These are phyloP conservation scores for Ophiocordyceps australis DNA, from an alignment of 2,329 filamentous ascomycete species.

Conservation along the genomic window DNA sequence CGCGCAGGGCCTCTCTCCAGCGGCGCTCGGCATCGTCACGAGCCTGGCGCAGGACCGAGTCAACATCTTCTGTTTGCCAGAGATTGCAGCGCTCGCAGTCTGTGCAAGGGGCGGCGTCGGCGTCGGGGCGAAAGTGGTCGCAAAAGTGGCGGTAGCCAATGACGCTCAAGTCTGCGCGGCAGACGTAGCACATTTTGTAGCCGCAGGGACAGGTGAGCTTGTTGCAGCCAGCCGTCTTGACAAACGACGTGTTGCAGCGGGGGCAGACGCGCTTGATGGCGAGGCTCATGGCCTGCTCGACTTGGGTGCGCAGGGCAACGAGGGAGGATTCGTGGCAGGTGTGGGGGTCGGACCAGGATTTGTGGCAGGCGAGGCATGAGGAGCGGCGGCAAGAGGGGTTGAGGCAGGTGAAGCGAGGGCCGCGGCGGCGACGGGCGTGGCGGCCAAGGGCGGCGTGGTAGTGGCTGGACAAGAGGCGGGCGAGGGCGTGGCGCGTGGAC, in stretches of 20 bases:
- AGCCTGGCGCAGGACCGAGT: slow-evolving; percentile 47
- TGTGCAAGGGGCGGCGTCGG: slow-evolving; percentile 50
- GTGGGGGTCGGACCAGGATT: slow-evolving; percentile 76
- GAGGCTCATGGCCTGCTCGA: slow-evolving; percentile 85
- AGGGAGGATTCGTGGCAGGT: slow-evolving; percentile 74
- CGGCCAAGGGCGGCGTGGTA: slow-evolving; percentile 45
- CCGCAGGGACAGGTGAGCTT: slow-evolving; percentile 92
- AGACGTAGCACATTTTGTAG: slow-evolving; percentile 97
- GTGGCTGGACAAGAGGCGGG: slow-evolving; percentile 21
- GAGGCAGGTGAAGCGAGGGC: slow-evolving; percentile 61
- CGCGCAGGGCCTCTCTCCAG: slow-evolving; percentile 53
- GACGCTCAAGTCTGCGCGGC: slow-evolving; percentile 54
- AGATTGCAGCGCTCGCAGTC: slow-evolving; percentile 72
- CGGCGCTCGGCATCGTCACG: slow-evolving; percentile 52
- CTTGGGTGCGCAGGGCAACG: slow-evolving; percentile 67
- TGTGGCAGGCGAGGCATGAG: slow-evolving; percentile 70
- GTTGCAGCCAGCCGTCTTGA: slow-evolving; percentile 90
- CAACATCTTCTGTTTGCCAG: slow-evolving; percentile 58
- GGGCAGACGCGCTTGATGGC: slow-evolving; percentile 93
- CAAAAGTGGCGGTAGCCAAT: slow-evolving; percentile 92
- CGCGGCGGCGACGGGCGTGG: slow-evolving; percentile 50
- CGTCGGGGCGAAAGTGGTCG: slow-evolving; percentile 77
- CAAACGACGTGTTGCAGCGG: slow-evolving; percentile 75
- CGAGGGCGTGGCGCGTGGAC: slow-evolving; percentile 21
- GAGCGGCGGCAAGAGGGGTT: slow-evolving; percentile 46